Evolutionary conservation across 306 rosid species (phyloP).

Genomic region (Acmispon strigosus): DNA sequence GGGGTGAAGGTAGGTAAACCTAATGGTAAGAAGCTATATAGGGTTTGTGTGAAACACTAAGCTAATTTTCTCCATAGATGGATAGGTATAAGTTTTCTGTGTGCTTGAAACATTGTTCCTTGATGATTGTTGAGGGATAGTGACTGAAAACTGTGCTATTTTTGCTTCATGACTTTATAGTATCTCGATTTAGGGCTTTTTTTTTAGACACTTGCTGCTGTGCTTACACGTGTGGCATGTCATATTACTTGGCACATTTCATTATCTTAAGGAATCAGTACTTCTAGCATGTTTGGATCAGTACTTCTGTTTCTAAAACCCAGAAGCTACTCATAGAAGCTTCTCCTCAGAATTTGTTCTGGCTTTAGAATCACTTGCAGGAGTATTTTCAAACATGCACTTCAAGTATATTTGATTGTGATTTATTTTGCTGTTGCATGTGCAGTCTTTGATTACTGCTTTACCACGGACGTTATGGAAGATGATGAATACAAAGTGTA

Average conservation of each 20-base stretch:
- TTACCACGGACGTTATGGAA: slow-evolving; percentile 76
- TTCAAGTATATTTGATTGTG: background rate
- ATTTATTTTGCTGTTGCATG: slow-evolving; percentile 19
- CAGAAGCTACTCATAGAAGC: too few species aligned
- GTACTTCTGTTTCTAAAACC: too few species aligned
- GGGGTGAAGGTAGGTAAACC: background rate
- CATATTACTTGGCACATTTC: background rate
- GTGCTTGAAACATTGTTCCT: slow-evolving; percentile 6
- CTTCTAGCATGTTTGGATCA: background rate
- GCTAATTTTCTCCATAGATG: background rate
- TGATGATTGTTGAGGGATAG: background rate
- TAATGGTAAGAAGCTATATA: slow-evolving; percentile 1
- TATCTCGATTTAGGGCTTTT: background rate
- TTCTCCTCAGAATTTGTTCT: too few species aligned
- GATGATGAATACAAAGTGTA: slow-evolving; percentile 66
- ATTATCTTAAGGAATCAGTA: slow-evolving; percentile 13
- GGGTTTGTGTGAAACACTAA: slow-evolving; percentile 5
- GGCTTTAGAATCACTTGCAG: too few species aligned
- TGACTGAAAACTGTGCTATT: background rate
- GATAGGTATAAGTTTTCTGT: background rate
- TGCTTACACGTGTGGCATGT: background rate
- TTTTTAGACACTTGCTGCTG: background rate
- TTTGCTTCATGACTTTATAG: background rate
- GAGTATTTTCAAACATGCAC: too few species aligned
- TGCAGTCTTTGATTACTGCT: slow-evolving; percentile 95